Evolutionary conservation across 352 stramenopile species (phyloP).

Genomic region (Pythium dissimile): DNA sequence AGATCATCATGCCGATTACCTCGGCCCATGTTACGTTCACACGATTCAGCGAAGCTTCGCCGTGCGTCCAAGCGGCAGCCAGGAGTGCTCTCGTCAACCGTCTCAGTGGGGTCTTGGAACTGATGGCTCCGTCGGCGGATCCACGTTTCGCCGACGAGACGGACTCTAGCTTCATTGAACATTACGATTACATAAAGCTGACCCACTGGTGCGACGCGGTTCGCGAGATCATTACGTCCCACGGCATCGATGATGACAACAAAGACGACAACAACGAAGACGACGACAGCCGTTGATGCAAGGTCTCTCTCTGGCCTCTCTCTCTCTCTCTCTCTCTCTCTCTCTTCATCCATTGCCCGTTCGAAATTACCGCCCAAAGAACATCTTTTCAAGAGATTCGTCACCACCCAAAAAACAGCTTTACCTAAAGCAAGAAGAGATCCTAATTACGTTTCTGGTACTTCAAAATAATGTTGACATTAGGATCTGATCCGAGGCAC

Average conservation of each 20-base stretch:
- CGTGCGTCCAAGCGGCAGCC: background rate
- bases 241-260: too few species aligned
- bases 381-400: too few species aligned
- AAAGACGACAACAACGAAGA: too few species aligned
- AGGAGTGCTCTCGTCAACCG: background rate
- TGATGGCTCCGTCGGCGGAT: background rate
- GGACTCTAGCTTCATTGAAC: background rate
- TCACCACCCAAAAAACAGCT: background rate
- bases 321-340: too few species aligned
- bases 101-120: background rate
- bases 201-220: conserved; percentile 7
- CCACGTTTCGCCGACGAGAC: background rate
- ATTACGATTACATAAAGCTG: conserved; percentile 6
- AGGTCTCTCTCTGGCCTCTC: too few species aligned
- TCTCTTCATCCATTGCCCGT: too few species aligned
- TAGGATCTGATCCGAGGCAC: too few species aligned
- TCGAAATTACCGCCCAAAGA: too few species aligned
- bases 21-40: conserved; percentile 9
- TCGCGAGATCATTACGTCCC: background rate
- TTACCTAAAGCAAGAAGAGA: too few species aligned
- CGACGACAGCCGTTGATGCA: too few species aligned
- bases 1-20: background rate
- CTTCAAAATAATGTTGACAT: too few species aligned
- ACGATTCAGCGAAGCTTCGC: background rate
- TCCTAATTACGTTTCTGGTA: too few species aligned